Evolutionary conservation across 352 stramenopile species (phyloP).

Genomic region (Thalassiosira hispida): DNA sequence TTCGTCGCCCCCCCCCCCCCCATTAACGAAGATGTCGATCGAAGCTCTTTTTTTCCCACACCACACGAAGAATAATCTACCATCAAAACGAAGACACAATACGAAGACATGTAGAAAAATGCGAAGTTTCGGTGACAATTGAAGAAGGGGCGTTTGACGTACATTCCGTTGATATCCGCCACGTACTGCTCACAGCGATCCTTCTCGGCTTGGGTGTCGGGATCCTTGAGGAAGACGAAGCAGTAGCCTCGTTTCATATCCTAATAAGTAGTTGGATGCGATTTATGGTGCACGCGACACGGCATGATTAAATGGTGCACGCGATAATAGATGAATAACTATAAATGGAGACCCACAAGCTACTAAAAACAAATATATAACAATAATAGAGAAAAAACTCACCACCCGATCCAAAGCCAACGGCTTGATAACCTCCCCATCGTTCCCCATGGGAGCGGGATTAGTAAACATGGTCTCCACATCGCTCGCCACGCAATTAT

Average conservation of each 20-base stretch:
- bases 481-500: constrained; percentile 52
- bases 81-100: too few relatives aligned
- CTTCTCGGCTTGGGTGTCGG: constrained; percentile 62
- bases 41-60: too few relatives aligned
- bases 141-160: too few relatives aligned
- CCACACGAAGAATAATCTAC: too few relatives aligned
- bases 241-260: constrained; percentile 82
- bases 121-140: too few relatives aligned
- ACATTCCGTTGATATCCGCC: constrained; percentile 81
- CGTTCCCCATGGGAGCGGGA: constrained; percentile 12
- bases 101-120: too few relatives aligned
- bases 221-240: constrained; percentile 85
- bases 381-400: constrained; percentile 8
- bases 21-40: too few relatives aligned
- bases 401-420: constrained; percentile 46
- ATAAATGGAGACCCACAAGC: neutral
- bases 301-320: neutral
- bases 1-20: too few relatives aligned
- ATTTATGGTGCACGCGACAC: neutral
- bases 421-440: constrained; percentile 23
- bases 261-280: constrained; percentile 23
- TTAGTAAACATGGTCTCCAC: constrained; percentile 66
- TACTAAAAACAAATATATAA: neutral
- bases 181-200: constrained; percentile 70
- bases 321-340: neutral